Evolutionary conservation across 345 rosid genomes (phyloP), one percentile per base, ranked within the genome.

Genomic region (Euphorbia pulcherrima): DNA sequence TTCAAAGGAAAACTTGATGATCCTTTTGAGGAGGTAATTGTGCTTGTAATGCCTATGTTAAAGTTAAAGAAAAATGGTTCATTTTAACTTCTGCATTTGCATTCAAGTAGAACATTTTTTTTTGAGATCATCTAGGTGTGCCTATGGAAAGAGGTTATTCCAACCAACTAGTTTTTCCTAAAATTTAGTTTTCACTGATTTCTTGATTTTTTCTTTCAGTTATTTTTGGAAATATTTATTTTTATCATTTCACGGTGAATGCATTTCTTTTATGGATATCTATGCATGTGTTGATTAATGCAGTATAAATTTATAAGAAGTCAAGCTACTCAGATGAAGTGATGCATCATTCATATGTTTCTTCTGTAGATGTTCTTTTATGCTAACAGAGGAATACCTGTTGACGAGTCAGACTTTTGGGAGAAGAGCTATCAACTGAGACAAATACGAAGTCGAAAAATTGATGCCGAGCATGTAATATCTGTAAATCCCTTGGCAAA

Each of bases 1-100:
- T 89, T 86, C 76, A 89, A 87, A 69, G 99, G 97, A 65, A 87
- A 80, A 27, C 86, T 92, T 62, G 92, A 92, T 73, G 97, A 92
- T 79, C 97, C 97, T 64, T 92, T 83, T 74, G 97, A 85, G 81
- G 99, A 95, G 96, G 97, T 95, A 81, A 52, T 69, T 11, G 59
- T 44, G 56, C 69, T 59, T 63, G 40, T 37, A 39, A 57, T 33
- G 68, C 57, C 54, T 73, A 30, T 64, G 18, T 65, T 33, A 61
- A 64, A 73, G 26, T 70, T 18, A 66, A 51, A 53, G 11, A 39
- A 39, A 23, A 12, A 18, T 64, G 13, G 33, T 52, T 48, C 67
- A 13, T 63, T 55, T n/a, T 21, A 55, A 20, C 26, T 50, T 62
- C 67, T 23, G 47, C 44, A 37, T 65, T 21, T 21, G 35, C 64